phyloP scores from a whole-genome alignment of 106 monocot species.

The Dioscorea alata region DNA sequence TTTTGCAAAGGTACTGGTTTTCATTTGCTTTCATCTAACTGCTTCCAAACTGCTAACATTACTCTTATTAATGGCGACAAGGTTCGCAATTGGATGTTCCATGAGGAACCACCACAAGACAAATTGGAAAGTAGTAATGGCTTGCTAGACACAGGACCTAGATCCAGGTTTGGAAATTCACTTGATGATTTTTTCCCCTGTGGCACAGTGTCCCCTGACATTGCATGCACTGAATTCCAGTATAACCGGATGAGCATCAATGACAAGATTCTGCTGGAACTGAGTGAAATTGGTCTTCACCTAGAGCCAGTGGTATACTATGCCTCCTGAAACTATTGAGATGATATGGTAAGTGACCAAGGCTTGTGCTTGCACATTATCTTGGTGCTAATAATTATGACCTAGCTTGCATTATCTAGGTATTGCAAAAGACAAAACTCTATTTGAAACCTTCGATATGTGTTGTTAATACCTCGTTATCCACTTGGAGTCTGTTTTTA shows the following conservation, averaged over 20 bases:
- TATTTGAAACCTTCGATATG: too few species aligned
- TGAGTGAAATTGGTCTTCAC: conserved; percentile 59
- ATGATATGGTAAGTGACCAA: too few species aligned
- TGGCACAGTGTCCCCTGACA: not conserved
- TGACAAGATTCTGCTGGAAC: conserved; percentile 57
- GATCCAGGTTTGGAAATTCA: not conserved
- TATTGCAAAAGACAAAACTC: too few species aligned
- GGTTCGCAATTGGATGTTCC: conserved; percentile 17
- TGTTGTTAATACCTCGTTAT: too few species aligned
- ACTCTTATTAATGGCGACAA: conserved; percentile 22
- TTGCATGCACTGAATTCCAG: conserved; percentile 24
- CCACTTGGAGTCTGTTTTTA: too few species aligned
- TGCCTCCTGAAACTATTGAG: too few species aligned
- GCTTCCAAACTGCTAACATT: conserved; percentile 18
- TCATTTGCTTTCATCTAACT: conserved; percentile 6
- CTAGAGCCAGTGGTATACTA: conserved; percentile 44
- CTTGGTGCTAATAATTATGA: too few species aligned
- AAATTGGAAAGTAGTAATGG: conserved; percentile 18
- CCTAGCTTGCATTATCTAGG: too few species aligned
- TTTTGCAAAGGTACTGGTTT: too few species aligned
- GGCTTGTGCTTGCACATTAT: too few species aligned
- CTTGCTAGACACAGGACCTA: not conserved
- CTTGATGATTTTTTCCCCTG: conserved; percentile 15
- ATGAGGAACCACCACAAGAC: conserved; percentile 18
- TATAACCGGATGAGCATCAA: conserved; percentile 48